A percentile compares a stretch with the other conserved stretches of the same genome.
Evolutionary conservation across 1,284 basidiomycete genomes (phyloP).

Genomic region (Ganoderma lucidum): DNA sequence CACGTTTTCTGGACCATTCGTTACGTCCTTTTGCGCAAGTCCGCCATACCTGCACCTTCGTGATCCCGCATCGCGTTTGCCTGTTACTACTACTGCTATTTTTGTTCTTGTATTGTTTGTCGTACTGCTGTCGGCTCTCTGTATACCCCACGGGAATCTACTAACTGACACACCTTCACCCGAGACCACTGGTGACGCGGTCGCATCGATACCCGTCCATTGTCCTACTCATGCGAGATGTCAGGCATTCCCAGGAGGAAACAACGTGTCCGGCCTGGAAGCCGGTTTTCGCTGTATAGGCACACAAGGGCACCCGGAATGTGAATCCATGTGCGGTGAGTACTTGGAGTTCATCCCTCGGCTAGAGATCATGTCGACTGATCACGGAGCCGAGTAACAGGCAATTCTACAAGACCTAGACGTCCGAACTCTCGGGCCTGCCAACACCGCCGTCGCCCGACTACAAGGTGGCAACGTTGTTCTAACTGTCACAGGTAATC

Average conservation of each 20-base stretch:
- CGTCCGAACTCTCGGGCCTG: neutral
- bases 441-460: neutral
- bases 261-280: neutral
- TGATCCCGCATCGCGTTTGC: neutral
- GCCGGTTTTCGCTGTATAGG: neutral
- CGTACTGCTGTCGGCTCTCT: neutral
- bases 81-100: neutral
- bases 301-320: neutral
- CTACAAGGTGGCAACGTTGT: neutral
- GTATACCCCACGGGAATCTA: neutral
- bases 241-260: neutral
- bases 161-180: neutral
- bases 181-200: neutral
- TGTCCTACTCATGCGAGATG: neutral
- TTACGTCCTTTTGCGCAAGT: constrained; percentile 14
- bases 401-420: neutral
- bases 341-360: neutral
- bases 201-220: neutral
- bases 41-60: constrained; percentile 5
- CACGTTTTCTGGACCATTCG: constrained; percentile 13
- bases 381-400: neutral
- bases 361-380: neutral
- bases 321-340: neutral
- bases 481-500: neutral
- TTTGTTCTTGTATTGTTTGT: neutral